Conservation (phyloP, 1,284 basidiomycete genomes). For the Fomitopsis schrenkii region DNA sequence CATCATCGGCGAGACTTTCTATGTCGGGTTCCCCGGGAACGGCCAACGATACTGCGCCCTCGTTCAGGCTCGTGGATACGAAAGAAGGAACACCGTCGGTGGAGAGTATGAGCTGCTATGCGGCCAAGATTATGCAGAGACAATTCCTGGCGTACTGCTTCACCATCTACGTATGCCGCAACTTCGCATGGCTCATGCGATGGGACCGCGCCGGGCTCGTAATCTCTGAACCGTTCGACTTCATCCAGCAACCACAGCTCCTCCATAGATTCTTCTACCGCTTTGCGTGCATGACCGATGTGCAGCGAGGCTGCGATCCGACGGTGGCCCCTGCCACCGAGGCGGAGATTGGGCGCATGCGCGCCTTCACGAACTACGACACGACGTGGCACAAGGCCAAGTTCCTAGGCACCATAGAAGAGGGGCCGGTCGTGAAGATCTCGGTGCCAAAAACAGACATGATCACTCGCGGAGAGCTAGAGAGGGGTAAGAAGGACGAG, state of each 20-base stretch:
- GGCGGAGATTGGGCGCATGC: background rate
- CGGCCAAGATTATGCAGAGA: background rate
- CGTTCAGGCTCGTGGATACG: too few species aligned
- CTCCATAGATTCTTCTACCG: conserved; percentile 13
- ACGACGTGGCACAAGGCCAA: too few species aligned
- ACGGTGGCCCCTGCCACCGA: background rate
- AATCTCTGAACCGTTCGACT: conserved; percentile 11
- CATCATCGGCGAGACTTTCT: too few species aligned
- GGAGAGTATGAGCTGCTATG: background rate
- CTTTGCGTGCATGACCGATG: conserved; percentile 4
- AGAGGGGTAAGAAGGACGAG: background rate
- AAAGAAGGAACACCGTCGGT: too few species aligned
- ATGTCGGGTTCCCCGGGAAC: too few species aligned
- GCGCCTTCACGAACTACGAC: background rate
- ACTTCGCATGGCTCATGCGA: conserved; percentile 11
- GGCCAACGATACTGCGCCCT: too few species aligned
- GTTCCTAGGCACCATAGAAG: too few species aligned
- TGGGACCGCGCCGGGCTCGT: conserved; percentile 16
- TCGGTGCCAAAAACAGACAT: background rate
- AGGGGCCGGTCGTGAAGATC: background rate
- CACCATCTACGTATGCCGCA: conserved; percentile 10
- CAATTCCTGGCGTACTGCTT: conserved; percentile 11
- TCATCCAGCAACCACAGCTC: conserved; percentile 2
- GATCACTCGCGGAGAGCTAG: background rate
- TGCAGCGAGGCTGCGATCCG: conserved; percentile 12